Base-by-base conservation (phyloP, 129 eudicot species). In the Cynara cardunculus region DNA sequence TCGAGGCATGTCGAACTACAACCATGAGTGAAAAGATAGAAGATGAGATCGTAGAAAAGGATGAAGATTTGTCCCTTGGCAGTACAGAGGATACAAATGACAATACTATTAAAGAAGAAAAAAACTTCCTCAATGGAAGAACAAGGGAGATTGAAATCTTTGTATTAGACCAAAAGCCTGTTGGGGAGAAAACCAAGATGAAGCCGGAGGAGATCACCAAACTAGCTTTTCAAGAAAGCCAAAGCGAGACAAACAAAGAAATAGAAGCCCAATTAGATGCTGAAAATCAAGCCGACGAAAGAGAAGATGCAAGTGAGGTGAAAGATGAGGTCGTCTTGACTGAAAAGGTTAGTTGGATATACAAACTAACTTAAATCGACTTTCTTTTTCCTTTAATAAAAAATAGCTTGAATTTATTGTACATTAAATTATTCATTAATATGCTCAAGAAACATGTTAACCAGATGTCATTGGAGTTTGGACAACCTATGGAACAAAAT, bases 381-480 rank as follows among this genome's bases (percentile, higher is more conserved):
- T 53, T 68, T n/a, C 26, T 68, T 75, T 75, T 73, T 34, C 28
- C n/a, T 44, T 68, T 27, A 27, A 53, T 3, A 21, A 56, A 27
- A 75, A 19, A 75, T 31, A 53, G 69, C 7, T 67, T 11, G 14
- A 59, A 18, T 13, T 67, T 67, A 37, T 74, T 19, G n/a, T 41
- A 73, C 56, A 34, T 25, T 44, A 16, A 18, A 31, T 35, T 19
- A 56, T 77, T 14, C 35, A 72, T 81, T 67, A 49, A 7, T 53
- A 31, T 32, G 25, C 46, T 81, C 1, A 35, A 66, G 5, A 24
- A 27, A 14, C 44, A 71, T 65, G 56, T 66, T 80, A 70, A 74
- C 13, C 77, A 84, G 87, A 14, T 74, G 73, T 64, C 80, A 25
- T 21, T 22, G 12, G 82, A 76, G 77, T 18, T 73, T 76, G 76